phyloP scores from a whole-genome alignment of 129 eudicot genomes.

The Lactuca saligna region DNA sequence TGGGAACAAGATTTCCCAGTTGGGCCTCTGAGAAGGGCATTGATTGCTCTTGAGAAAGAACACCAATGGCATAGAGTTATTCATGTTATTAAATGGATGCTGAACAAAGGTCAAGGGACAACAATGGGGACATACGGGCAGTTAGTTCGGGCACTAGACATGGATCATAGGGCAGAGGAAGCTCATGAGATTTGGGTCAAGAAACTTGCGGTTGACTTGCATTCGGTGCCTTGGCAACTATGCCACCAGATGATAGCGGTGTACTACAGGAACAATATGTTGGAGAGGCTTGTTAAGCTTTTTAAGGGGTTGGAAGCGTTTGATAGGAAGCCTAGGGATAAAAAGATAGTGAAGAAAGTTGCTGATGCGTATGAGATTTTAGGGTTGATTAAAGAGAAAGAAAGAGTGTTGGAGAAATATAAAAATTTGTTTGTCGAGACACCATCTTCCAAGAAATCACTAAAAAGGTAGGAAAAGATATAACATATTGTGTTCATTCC shows the following conservation, averaged over 20 bases:
- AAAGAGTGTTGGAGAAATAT: slow-evolving; percentile 63
- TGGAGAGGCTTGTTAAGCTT: slow-evolving; percentile 55
- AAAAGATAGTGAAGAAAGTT: slow-evolving; percentile 68
- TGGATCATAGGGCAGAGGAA: slow-evolving; percentile 65
- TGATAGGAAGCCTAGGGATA: slow-evolving; percentile 69
- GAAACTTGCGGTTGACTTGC: slow-evolving; percentile 63
- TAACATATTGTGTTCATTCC: too few relatives aligned
- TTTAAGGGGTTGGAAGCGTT: slow-evolving; percentile 65
- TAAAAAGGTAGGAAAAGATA: not conserved
- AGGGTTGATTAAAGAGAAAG: slow-evolving; percentile 63
- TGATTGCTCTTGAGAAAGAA: slow-evolving; percentile 58
- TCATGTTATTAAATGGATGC: slow-evolving; percentile 86
- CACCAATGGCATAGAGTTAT: slow-evolving; percentile 72
- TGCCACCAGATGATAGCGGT: slow-evolving; percentile 63
- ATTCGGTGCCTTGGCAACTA: slow-evolving; percentile 77
- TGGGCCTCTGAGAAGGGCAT: slow-evolving; percentile 54
- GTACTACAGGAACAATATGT: slow-evolving; percentile 66
- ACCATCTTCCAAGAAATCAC: slow-evolving; percentile 28
- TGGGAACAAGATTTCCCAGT: slow-evolving; percentile 77
- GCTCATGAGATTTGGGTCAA: slow-evolving; percentile 69
- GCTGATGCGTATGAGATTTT: slow-evolving; percentile 74
- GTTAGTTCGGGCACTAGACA: slow-evolving; percentile 68
- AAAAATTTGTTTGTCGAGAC: slow-evolving; percentile 47
- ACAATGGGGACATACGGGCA: slow-evolving; percentile 74
- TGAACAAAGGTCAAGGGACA: slow-evolving; percentile 86